These are phyloP conservation scores for Fusarium coffeatum DNA, from an alignment of 2,329 filamentous ascomycete genomes.

Conservation along the genomic window DNA sequence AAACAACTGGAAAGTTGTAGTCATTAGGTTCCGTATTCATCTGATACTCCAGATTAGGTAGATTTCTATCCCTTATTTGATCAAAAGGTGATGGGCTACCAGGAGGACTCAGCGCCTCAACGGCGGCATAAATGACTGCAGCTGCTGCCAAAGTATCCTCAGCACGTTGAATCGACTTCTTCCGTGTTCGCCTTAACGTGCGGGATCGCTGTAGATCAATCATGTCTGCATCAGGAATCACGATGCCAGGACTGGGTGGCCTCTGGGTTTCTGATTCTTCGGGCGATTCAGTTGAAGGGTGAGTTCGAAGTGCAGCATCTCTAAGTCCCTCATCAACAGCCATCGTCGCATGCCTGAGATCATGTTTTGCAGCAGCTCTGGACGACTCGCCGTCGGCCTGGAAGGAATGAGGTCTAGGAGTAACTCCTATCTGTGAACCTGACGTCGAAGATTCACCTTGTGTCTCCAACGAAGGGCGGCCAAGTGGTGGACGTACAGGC, in stretches of 20 bases:
- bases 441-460: constrained; percentile 29
- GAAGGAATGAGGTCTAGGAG: constrained; percentile 29
- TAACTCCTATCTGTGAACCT: not conserved
- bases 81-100: constrained; percentile 49
- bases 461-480: constrained; percentile 12
- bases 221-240: constrained; percentile 57
- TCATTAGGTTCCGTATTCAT: constrained; percentile 43
- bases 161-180: constrained; percentile 58
- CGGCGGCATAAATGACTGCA: constrained; percentile 65
- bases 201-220: constrained; percentile 55
- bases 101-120: constrained; percentile 59
- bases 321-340: constrained; percentile 26
- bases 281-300: not conserved
- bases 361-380: constrained; percentile 23
- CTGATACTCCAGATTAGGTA: constrained; percentile 46
- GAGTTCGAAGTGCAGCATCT: constrained; percentile 30
- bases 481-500: constrained; percentile 21
- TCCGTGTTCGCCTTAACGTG: constrained; percentile 59
- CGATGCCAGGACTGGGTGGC: constrained; percentile 60
- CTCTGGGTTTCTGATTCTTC: constrained; percentile 35
- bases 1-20: constrained; percentile 51
- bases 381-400: constrained; percentile 29
- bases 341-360: constrained; percentile 30
- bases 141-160: constrained; percentile 67
- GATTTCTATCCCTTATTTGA: constrained; percentile 41